Conservation (phyloP, 2,329 filamentous ascomycete genomes). For the Graphilbum sp. region DNA sequence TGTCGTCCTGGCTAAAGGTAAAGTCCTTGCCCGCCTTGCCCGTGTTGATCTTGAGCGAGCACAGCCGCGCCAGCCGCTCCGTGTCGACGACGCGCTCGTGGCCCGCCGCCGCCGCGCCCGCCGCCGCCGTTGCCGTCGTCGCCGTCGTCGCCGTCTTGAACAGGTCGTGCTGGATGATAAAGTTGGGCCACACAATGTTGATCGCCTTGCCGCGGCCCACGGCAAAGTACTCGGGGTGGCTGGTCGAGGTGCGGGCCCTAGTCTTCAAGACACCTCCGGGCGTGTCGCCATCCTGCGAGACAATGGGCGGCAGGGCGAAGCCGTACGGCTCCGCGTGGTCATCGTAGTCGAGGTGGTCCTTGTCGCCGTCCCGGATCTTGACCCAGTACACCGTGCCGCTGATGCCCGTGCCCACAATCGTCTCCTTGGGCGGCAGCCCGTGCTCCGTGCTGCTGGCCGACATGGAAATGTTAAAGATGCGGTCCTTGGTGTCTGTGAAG, state of each 20-base stretch:
- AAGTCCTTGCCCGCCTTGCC: slow-evolving; percentile 98
- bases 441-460: slow-evolving; percentile 49
- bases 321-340: slow-evolving; percentile 69
- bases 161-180: slow-evolving; percentile 44
- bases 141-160: no score
- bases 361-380: slow-evolving; percentile 57
- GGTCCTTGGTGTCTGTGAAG: slow-evolving; percentile 80
- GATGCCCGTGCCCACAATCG: slow-evolving; percentile 81
- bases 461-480: slow-evolving; percentile 85
- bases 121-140: no score
- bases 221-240: slow-evolving; percentile 85
- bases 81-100: slow-evolving; percentile 63
- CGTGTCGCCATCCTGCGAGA: slow-evolving; percentile 73
- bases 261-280: slow-evolving; percentile 92
- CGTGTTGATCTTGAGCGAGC: slow-evolving; percentile 83
- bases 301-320: slow-evolving; percentile 77
- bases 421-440: slow-evolving; percentile 46
- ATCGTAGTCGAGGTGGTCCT: slow-evolving; percentile 66
- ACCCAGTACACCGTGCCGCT: slow-evolving; percentile 97
- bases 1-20: slow-evolving; percentile 92
- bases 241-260: slow-evolving; percentile 74
- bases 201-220: slow-evolving; percentile 94
- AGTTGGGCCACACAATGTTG: slow-evolving; percentile 62
- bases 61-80: slow-evolving; percentile 73
- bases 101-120: no score